Conservation (phyloP, 768 basidiomycete species). For the Suillus clintonianus region DNA sequence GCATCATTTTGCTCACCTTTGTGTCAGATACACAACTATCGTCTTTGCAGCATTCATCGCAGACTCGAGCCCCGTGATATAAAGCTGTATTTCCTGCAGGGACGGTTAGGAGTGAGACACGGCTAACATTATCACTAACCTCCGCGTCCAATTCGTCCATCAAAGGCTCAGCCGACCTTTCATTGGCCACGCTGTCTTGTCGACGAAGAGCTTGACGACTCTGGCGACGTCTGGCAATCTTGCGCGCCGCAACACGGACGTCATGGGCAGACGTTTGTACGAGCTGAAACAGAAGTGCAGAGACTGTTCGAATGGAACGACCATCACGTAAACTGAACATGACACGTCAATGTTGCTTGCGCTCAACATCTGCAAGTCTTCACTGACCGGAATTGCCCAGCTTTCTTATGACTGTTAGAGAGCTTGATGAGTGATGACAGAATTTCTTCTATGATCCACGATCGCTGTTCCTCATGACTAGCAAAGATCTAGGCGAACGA, state of each 20-base stretch:
- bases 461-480: slow-evolving; percentile 85
- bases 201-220: slow-evolving; percentile 60
- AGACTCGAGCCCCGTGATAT: slow-evolving; percentile 73
- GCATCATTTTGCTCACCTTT: slow-evolving; percentile 42
- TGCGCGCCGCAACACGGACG: slow-evolving; percentile 68
- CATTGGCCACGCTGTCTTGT: slow-evolving; percentile 57
- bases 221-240: slow-evolving; percentile 62
- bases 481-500: slow-evolving; percentile 72
- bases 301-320: slow-evolving; percentile 88
- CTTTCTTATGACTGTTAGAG: slow-evolving; percentile 86
- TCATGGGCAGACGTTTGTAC: slow-evolving; percentile 94
- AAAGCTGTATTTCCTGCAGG: slow-evolving; percentile 67
- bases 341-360: not conserved
- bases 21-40: slow-evolving; percentile 76
- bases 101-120: not conserved
- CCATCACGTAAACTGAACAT: slow-evolving; percentile 81
- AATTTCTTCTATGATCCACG: slow-evolving; percentile 99
- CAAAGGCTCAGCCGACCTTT: slow-evolving; percentile 52
- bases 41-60: slow-evolving; percentile 85
- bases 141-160: slow-evolving; percentile 71
- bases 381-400: slow-evolving; percentile 82
- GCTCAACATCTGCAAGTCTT: not conserved
- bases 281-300: slow-evolving; percentile 91
- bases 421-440: slow-evolving; percentile 86
- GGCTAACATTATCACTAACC: slow-evolving; percentile 33